Evolutionary conservation across 2,329 filamentous ascomycete genomes (phyloP), one percentile per base, ranked within the genome.

Genomic region (Colletotrichum somersetense): DNA sequence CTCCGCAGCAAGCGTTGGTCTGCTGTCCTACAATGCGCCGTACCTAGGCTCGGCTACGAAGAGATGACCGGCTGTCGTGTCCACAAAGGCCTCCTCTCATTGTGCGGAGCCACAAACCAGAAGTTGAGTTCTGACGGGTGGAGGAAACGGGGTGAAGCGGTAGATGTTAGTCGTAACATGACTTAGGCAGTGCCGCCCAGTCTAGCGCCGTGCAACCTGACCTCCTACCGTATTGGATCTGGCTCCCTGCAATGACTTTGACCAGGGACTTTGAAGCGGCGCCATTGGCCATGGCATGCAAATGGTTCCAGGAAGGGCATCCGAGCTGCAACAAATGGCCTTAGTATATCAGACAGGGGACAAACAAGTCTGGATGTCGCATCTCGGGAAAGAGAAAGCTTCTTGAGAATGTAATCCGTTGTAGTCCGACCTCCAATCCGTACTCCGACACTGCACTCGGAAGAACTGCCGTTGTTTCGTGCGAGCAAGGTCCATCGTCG

Each of bases 181-280:
- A n/a, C 44, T 48, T 26, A 61, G 26, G 59, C 61, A 56, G 40
- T 70, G 55, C 66, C 66, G 66, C 66, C 65, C 30, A 68, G 58
- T 16, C 66, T 72, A 70, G 70, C 66, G 66, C 48, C 59, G 70
- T 72, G 59, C 66, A 61, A 69, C 70, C 70, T 56, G 70, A 65
- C 70, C 59, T 72, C 70, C 59, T 62, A 59, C 70, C 61, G 40
- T 61, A 70, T 65, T 70, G 66, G 61, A 72, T 50, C 20, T 62
- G 61, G 55, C 66, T 62, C 61, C 44, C 66, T 65, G 66, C 66
- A 70, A 61, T 66, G 44, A 61, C 40, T 61, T 23, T 55, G 26
- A 61, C 40, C 66, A 65, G 53, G 46, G 53, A 44, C 52, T 68
- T 63, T 63, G 65, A 30, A 48, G 58, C 42, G 48, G 52, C 30